These are phyloP conservation scores for Tylopilus intermedius DNA, from an alignment of 768 basidiomycete genomes.

Conservation along the genomic window DNA sequence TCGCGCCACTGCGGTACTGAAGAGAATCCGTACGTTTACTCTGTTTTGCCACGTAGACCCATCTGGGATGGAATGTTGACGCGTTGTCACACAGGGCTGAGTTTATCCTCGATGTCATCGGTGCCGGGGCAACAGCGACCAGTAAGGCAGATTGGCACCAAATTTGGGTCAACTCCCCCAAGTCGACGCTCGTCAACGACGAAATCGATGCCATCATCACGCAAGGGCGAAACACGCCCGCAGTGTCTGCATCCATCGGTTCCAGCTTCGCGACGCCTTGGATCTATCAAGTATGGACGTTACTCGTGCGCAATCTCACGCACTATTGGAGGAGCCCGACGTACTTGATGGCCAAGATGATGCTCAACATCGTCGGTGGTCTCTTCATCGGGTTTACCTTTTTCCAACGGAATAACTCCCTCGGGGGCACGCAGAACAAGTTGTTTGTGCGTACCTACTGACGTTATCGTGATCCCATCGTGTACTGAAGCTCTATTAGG, in stretches of 20 bases:
- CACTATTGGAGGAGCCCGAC: constrained; percentile 54
- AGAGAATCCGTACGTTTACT: constrained; percentile 55
- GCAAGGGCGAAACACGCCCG: constrained; percentile 34
- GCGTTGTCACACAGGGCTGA: constrained; percentile 42
- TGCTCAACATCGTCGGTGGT: constrained; percentile 49
- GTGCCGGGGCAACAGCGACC: constrained; percentile 63
- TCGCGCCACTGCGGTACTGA: constrained; percentile 53
- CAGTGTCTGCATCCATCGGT: constrained; percentile 34
- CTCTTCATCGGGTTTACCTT: constrained; percentile 62
- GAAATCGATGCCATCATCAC: constrained; percentile 42
- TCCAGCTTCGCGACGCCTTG: constrained; percentile 52
- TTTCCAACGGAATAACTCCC: constrained; percentile 46
- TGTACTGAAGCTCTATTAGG: constrained; percentile 24
- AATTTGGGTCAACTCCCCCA: constrained; percentile 52
- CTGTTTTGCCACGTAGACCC: background rate
- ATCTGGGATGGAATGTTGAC: constrained; percentile 10
- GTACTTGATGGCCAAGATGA: constrained; percentile 53
- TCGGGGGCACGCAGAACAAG: constrained; percentile 61
- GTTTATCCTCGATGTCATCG: constrained; percentile 68
- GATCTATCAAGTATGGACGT: constrained; percentile 36
- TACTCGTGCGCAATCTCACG: background rate
- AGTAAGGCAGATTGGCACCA: constrained; percentile 55
- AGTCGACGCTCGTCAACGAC: constrained; percentile 29
- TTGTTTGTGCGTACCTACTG: constrained; percentile 47
- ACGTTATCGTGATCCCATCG: background rate